Base-by-base conservation (phyloP, 768 basidiomycete species). In the Boletus fagicola region DNA sequence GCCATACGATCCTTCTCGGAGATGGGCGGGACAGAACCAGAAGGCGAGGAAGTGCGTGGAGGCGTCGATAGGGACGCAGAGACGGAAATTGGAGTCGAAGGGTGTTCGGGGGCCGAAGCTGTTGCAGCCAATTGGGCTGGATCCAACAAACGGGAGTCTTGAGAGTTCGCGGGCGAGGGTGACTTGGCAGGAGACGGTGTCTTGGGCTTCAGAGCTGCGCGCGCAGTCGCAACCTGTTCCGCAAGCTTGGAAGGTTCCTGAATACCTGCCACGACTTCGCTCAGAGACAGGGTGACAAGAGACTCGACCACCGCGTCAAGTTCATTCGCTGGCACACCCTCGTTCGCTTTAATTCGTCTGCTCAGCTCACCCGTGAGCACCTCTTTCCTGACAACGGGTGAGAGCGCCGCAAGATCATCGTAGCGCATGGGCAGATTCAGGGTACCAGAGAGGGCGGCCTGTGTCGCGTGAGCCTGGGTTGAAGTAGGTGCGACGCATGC, bases 31-130 rank as follows among this genome's bases (percentile, higher is more conserved):
- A 80, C 69, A 18, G 83, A 82, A 39, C 81, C 81, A 18, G 83
- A 78, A 6, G 90, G 92, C 2, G 91, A 92, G 6, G 90, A 90
- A 0, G 92, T 91, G 16, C 92, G 84, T 13, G 92, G 89, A 3
- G 92, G 90, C 0, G 89, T 90, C 33, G 87, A 85, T n/a, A 89
- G 68, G 0, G 88, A 86, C 0, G 85, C 83, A 56, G 83, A 83
- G 56, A 90, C 78, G 1, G 91, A 92, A 13, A 93, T 83, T 1
- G 92, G 92, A 0, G 92, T 93, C 8, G 88, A 90, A 0, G 92
- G 92, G 59, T 92, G 91, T 66, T 94, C 92, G 0, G 92, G 92
- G n/a, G 91, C 91, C 49, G 88, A 90, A 3, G 91, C 92, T 4
- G 89, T 91, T 2, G 89, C 87, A 60, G 82, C 82, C 24, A 84